Percentiles rank a stretch among this genome's conserved stretches.
phyloP scores from a whole-genome alignment of 1,284 basidiomycete genomes.

The Sutorius eximius region DNA sequence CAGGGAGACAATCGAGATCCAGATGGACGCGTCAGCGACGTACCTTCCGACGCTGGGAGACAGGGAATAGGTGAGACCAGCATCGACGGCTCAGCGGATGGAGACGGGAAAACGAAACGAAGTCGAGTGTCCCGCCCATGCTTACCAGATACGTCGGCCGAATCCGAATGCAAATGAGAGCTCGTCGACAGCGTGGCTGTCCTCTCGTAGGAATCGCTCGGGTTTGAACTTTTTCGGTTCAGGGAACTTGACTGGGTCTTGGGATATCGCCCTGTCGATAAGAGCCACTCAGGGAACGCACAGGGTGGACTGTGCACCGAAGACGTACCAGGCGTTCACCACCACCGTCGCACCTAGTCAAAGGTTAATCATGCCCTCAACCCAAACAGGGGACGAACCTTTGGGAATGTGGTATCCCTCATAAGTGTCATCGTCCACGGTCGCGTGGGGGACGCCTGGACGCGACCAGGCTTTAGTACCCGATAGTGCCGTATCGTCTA shows the following conservation, averaged over 20 bases:
- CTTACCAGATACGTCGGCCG: constrained; percentile 44
- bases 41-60: constrained; percentile 32
- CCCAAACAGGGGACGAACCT: constrained; percentile 15
- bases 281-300: background rate
- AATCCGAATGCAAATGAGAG: constrained; percentile 45
- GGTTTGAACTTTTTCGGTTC: constrained; percentile 46
- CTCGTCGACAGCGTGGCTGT: constrained; percentile 37
- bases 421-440: constrained; percentile 45
- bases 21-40: constrained; percentile 40
- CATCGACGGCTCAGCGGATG: background rate
- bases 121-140: background rate
- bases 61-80: background rate
- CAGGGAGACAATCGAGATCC: constrained; percentile 24
- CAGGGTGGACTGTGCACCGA: background rate
- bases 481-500: background rate
- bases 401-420: constrained; percentile 44
- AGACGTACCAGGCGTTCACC: constrained; percentile 22
- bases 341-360: constrained; percentile 24
- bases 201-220: constrained; percentile 37
- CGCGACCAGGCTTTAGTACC: background rate
- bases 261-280: constrained; percentile 42
- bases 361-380: background rate
- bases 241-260: constrained; percentile 42
- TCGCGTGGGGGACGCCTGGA: constrained; percentile 43
- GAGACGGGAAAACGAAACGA: background rate